A percentile compares a stretch with the other conserved stretches of the same genome.
Conservation (phyloP, 148 eudicot genomes). For the Camellia granthamiana region DNA sequence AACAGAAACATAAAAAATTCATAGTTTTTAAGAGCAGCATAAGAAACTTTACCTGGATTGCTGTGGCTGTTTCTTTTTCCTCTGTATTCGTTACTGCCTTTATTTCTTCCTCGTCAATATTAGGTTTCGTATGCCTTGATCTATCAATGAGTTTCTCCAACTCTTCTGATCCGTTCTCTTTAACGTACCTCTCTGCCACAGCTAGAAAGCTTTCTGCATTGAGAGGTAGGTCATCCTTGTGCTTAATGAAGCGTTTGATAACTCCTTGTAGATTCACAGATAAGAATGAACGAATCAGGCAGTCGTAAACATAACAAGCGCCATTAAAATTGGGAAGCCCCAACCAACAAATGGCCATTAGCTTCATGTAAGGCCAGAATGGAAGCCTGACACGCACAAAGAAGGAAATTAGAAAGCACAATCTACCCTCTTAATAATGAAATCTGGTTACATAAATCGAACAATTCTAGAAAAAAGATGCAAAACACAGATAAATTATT, state of each 20-base stretch:
- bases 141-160: constrained; percentile 13
- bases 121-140: neutral
- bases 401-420: too few relatives aligned
- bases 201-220: neutral
- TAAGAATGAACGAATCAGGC: neutral
- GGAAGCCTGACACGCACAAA: too few relatives aligned
- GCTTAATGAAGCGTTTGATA: neutral
- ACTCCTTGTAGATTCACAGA: neutral
- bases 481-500: too few relatives aligned
- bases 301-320: neutral
- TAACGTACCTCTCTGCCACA: neutral
- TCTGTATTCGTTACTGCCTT: neutral
- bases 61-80: neutral
- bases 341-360: too few relatives aligned
- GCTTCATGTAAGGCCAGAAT: too few relatives aligned
- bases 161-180: constrained; percentile 10
- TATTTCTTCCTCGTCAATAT: too few relatives aligned
- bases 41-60: neutral
- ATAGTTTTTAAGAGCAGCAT: neutral
- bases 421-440: too few relatives aligned
- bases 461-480: too few relatives aligned
- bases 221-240: neutral
- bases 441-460: too few relatives aligned
- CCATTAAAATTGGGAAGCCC: neutral
- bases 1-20: neutral